A percentile compares a stretch with the other conserved stretches of the same genome.
These are phyloP conservation scores for Sutorius eximius DNA, from an alignment of 1,284 basidiomycete species.

Conservation along the genomic window DNA sequence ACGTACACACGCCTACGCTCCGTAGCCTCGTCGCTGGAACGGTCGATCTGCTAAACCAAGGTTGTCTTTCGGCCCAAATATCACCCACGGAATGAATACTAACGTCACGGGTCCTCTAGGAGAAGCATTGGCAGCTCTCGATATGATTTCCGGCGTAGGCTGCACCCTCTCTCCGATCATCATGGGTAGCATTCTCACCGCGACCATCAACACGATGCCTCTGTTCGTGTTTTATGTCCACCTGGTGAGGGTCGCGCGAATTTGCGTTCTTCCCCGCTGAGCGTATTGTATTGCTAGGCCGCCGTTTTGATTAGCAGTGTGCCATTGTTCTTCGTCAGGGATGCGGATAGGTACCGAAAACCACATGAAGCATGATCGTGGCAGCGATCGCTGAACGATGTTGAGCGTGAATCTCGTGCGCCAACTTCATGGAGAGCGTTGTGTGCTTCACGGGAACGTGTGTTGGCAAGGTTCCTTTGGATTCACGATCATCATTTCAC, in stretches of 20 bases:
- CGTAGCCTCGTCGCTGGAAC: constrained; percentile 35
- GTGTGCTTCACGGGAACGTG: too few relatives aligned
- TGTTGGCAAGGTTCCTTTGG: not conserved
- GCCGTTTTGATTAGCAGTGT: constrained; percentile 10
- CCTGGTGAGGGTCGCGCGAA: constrained; percentile 6
- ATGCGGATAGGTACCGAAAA: constrained; percentile 17
- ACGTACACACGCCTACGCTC: constrained; percentile 21
- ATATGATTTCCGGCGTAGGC: constrained; percentile 31
- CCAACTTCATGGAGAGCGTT: too few relatives aligned
- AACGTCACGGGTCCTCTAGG: constrained; percentile 20
- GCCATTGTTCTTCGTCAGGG: constrained; percentile 25
- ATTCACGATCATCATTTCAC: too few relatives aligned
- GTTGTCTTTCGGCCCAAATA: constrained; percentile 9
- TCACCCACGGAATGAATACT: not conserved
- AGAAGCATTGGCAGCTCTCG: constrained; percentile 33
- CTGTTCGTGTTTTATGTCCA: constrained; percentile 28
- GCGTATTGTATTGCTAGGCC: constrained; percentile 5
- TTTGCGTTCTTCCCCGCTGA: not conserved
- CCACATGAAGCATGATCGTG: constrained; percentile 1
- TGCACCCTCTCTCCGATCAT: constrained; percentile 27
- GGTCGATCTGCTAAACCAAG: constrained; percentile 36
- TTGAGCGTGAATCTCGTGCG: not conserved
- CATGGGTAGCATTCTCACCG: constrained; percentile 25
- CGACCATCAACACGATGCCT: constrained; percentile 18
- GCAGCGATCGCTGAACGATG: not conserved